These are phyloP conservation scores for Colletotrichum sidae DNA, from an alignment of 2,329 filamentous ascomycete genomes.

Conservation along the genomic window DNA sequence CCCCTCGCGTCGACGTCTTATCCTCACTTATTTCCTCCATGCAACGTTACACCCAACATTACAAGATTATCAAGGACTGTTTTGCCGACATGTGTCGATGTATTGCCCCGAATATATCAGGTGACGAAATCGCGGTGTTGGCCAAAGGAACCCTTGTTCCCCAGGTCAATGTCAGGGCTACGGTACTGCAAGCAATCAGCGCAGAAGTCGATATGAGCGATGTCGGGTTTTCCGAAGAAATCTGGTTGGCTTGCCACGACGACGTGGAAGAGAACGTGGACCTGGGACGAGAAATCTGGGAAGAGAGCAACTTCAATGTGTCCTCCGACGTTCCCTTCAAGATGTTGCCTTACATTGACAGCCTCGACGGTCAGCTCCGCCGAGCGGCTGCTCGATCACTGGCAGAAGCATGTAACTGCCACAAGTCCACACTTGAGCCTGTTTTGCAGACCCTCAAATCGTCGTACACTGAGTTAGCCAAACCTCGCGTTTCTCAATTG, in stretches of 20 bases:
- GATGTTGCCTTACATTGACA: slow-evolving; percentile 83
- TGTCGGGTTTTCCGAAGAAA: slow-evolving; percentile 85
- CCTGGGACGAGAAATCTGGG: slow-evolving; percentile 90
- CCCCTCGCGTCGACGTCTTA: slow-evolving; percentile 82
- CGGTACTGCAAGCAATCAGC: slow-evolving; percentile 89
- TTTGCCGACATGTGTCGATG: slow-evolving; percentile 87
- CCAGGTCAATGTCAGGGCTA: slow-evolving; percentile 82
- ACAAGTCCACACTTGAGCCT: slow-evolving; percentile 69
- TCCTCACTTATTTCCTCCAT: slow-evolving; percentile 81
- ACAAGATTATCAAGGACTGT: slow-evolving; percentile 94
- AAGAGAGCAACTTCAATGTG: slow-evolving; percentile 85
- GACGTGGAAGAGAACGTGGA: slow-evolving; percentile 89
- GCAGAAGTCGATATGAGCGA: slow-evolving; percentile 93
- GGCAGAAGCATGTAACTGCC: slow-evolving; percentile 75
- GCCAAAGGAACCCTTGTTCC: slow-evolving; percentile 82
- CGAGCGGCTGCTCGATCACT: slow-evolving; percentile 85
- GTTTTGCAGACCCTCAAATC: slow-evolving; percentile 75
- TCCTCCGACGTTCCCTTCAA: slow-evolving; percentile 72
- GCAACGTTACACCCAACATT: slow-evolving; percentile 91
- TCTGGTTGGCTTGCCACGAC: slow-evolving; percentile 95
- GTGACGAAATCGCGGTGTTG: slow-evolving; percentile 79
- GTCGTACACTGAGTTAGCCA: slow-evolving; percentile 82
- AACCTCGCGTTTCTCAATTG: slow-evolving; percentile 83
- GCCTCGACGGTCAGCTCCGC: slow-evolving; percentile 83
- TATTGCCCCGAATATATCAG: slow-evolving; percentile 82